Conservation (phyloP, 164 flowering plant species). For the Kingdonia uniflora region DNA sequence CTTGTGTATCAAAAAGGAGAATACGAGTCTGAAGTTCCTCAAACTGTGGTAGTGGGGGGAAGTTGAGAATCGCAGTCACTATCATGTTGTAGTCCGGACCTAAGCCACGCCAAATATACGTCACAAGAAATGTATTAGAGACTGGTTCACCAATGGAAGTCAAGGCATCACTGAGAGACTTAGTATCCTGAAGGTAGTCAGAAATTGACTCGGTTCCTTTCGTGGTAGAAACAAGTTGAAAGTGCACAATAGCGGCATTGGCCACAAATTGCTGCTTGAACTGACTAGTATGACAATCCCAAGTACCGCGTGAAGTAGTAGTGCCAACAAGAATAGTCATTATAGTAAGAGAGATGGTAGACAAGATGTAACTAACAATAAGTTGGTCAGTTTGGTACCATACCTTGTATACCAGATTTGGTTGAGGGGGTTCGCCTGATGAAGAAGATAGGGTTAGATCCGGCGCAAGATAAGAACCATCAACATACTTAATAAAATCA, state of each 20-base stretch:
- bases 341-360: neutral
- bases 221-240: too few species aligned
- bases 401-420: too few species aligned
- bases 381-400: too few species aligned
- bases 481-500: neutral
- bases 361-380: constrained; percentile 1
- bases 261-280: neutral
- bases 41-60: neutral
- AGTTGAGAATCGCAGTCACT: too few species aligned
- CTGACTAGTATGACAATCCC: neutral
- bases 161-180: too few species aligned
- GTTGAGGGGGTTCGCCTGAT: neutral
- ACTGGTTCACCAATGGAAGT: too few species aligned
- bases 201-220: too few species aligned
- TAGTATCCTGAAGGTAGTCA: too few species aligned
- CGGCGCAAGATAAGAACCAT: neutral
- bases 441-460: neutral
- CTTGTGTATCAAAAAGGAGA: neutral
- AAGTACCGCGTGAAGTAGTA: neutral
- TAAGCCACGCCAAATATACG: too few species aligned
- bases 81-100: too few species aligned
- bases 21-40: neutral
- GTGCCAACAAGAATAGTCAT: too few species aligned
- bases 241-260: neutral
- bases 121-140: too few species aligned